Base-by-base conservation (phyloP, 202 grass and related monocot genomes). In the Sporobolus alterniflorus region DNA sequence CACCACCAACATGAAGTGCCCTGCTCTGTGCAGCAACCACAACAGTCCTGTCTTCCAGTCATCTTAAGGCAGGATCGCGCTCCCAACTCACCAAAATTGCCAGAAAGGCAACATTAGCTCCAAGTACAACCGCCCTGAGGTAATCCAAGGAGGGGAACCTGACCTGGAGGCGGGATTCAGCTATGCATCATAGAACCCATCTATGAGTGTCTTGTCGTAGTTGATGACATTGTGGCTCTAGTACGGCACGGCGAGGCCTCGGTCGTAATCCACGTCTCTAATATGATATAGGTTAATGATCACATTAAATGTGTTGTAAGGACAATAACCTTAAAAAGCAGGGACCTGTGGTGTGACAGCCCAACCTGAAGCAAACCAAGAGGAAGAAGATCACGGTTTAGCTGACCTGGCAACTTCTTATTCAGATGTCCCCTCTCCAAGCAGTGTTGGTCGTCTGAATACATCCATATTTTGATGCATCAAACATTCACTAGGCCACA, bases 241-340 rank as follows among this genome's bases (percentile, higher is more conserved):
- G 74, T 96, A 99, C 12, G 93, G 85, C 32, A 88, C 87, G 48
- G 96, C 67, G 54, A 99, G 96, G 91, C 83, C 74, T 92, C 93
- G n/a, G n/a, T n/a, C n/a, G n/a, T n/a, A n/a, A n/a, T n/a, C n/a
- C n/a, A n/a, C n/a, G n/a, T n/a, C n/a, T 57, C 34, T 73, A 67
- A 63, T 54, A 62, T 21, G 33, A 41, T 44, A 41, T 26, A 54
- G 13, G 65, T 65, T 21, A 64, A 69, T 9, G 69, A n/a, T 30
- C 16, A 75, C 20, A 75, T 55, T 41, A 72, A 76, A 63, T 7
- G 12, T 42, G 25, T 16, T 36, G 62, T 55, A 80, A 5, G 62
- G 39, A 49, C 21, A 71, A 79, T 80, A 89, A 98, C 96, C 96
- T 96, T 99, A 83, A 99, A 99, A 21, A 99, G 96, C 42, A 99